A percentile compares a stretch with the other conserved stretches of the same genome.
Conservation (phyloP, 495 filamentous ascomycete genomes). For the Lepraria neglecta region DNA sequence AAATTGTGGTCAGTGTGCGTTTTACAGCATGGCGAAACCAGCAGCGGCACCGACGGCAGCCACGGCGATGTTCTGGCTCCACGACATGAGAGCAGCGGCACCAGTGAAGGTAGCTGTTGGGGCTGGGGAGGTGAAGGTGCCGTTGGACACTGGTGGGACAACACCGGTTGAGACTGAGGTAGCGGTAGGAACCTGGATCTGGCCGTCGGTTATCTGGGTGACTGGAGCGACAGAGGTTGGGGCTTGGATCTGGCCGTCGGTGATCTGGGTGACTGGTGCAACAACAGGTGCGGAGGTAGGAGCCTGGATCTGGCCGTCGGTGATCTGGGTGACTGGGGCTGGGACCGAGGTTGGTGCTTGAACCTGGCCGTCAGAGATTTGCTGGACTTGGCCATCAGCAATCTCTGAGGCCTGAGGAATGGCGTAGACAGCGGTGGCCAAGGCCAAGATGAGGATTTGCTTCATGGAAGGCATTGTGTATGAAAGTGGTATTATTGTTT, state of each 20-base stretch:
- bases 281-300: constrained; percentile 22
- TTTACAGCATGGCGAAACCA: constrained; percentile 42
- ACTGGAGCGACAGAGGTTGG: constrained; percentile 21
- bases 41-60: constrained; percentile 42
- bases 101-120: constrained; percentile 30
- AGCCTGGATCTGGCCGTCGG: constrained; percentile 27
- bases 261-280: constrained; percentile 13
- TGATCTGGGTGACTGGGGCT: constrained; percentile 27
- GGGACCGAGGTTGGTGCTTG: constrained; percentile 38
- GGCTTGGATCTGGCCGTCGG: constrained; percentile 23
- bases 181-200: constrained; percentile 10
- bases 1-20: not conserved
- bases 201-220: constrained; percentile 19
- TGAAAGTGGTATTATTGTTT: constrained; percentile 17
- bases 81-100: constrained; percentile 31
- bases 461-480: constrained; percentile 25
- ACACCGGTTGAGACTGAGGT: constrained; percentile 22
- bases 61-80: constrained; percentile 34
- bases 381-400: constrained; percentile 29
- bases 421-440: constrained; percentile 20
- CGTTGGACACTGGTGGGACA: constrained; percentile 21
- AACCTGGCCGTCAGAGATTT: constrained; percentile 49
- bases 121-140: constrained; percentile 20
- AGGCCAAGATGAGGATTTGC: constrained; percentile 26
- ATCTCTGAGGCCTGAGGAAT: constrained; percentile 22